Conservation (phyloP, 768 basidiomycete species). For the Tylopilus sp. region DNA sequence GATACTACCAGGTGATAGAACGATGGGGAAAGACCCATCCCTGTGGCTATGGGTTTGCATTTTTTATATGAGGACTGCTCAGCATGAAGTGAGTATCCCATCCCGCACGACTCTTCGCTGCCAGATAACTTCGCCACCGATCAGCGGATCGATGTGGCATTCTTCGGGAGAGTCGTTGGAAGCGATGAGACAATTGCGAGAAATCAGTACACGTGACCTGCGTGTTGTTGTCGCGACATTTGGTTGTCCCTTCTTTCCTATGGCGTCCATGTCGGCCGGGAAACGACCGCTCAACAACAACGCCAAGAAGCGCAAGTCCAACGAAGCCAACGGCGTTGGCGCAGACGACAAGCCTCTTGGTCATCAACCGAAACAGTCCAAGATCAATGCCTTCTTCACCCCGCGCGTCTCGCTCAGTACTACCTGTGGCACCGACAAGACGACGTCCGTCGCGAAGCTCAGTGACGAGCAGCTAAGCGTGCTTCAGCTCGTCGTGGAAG, state of each 20-base stretch:
- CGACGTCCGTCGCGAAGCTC: slow-evolving; percentile 37
- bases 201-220: slow-evolving; percentile 24
- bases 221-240: slow-evolving; percentile 19
- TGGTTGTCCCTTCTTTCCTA: background rate
- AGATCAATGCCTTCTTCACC: slow-evolving; percentile 25
- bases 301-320: slow-evolving; percentile 26
- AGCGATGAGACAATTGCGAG: too few species aligned
- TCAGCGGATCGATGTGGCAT: too few species aligned
- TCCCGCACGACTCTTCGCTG: too few species aligned
- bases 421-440: slow-evolving; percentile 30
- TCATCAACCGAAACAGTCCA: slow-evolving; percentile 19
- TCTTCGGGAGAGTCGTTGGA: too few species aligned
- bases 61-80: too few species aligned
- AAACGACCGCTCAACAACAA: slow-evolving; percentile 11
- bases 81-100: too few species aligned
- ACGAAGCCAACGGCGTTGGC: background rate
- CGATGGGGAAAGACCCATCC: too few species aligned
- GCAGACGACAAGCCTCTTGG: background rate
- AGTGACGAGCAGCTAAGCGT: slow-evolving; percentile 54
- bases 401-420: slow-evolving; percentile 26
- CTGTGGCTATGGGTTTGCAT: too few species aligned
- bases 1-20: slow-evolving; percentile 35
- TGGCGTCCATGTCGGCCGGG: slow-evolving; percentile 5
- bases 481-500: slow-evolving; percentile 49
- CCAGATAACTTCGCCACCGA: too few species aligned